Conservation (phyloP, 257 asterid species). For the Solanum tarapatanum region DNA sequence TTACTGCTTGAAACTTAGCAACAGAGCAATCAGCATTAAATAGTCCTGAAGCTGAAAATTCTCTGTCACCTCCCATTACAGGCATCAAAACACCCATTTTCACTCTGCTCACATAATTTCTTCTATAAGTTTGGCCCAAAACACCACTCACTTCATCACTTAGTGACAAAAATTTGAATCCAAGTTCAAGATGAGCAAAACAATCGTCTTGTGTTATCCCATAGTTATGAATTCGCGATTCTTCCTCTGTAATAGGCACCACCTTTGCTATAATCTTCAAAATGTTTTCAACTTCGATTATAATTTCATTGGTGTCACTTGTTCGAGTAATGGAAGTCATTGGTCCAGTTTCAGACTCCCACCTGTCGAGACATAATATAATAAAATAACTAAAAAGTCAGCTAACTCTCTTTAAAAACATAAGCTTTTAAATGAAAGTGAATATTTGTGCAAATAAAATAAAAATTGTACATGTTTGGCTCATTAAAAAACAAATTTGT, state of each 20-base stretch:
- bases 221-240: slow-evolving; percentile 36
- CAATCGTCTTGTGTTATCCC: slow-evolving; percentile 35
- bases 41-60: slow-evolving; percentile 21
- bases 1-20: slow-evolving; percentile 12
- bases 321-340: slow-evolving; percentile 8
- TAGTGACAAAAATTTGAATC: slow-evolving; percentile 33
- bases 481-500: background rate
- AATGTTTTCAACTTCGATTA: background rate
- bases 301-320: background rate
- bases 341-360: slow-evolving; percentile 10
- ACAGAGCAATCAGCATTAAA: slow-evolving; percentile 1
- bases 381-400: background rate
- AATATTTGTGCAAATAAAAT: background rate
- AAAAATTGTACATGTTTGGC: background rate
- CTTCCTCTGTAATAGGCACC: slow-evolving; percentile 35
- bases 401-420: too few relatives aligned
- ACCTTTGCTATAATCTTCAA: background rate
- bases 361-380: slow-evolving; percentile 1
- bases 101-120: slow-evolving; percentile 32
- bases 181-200: slow-evolving; percentile 55
- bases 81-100: slow-evolving; percentile 17
- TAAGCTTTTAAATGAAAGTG: too few relatives aligned
- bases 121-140: slow-evolving; percentile 47
- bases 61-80: slow-evolving; percentile 50
- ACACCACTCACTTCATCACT: slow-evolving; percentile 31